phyloP scores from a whole-genome alignment of 352 stramenopile genomes.

The Phytophthora foliorum region DNA sequence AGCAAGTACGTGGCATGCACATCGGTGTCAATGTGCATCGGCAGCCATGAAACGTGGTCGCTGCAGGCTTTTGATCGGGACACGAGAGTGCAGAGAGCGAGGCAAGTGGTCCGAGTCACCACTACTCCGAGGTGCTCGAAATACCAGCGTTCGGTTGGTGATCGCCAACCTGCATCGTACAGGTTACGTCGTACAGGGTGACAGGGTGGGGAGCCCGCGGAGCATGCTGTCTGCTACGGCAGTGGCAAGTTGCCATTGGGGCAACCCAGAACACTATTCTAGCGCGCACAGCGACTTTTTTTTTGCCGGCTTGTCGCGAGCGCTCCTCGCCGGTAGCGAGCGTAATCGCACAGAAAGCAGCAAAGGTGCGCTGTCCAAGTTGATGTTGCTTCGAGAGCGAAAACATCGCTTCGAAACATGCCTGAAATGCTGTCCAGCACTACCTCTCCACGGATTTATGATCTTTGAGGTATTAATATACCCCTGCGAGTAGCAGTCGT shows the following conservation, averaged over 20 bases:
- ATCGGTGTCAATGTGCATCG: neutral
- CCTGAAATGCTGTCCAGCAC: no score
- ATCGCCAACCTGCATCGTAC: neutral
- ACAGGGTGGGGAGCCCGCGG: no score
- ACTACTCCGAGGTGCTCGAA: no score
- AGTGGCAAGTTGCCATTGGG: no score
- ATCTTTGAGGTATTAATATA: no score
- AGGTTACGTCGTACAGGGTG: neutral
- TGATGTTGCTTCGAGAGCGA: neutral
- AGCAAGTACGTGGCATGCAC: slow-evolving; percentile 9
- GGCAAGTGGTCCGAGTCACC: no score
- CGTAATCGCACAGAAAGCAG: neutral
- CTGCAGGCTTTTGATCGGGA: neutral
- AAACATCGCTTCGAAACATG: no score
- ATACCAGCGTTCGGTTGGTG: neutral
- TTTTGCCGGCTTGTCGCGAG: neutral
- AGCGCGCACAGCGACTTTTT: neutral
- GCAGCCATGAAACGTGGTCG: neutral
- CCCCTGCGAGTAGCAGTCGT: no score
- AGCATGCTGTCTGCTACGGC: no score
- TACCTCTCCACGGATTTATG: no score
- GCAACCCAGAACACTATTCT: no score
- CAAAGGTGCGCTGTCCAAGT: neutral
- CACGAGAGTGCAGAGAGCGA: no score
- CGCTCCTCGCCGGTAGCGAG: neutral